Base-by-base conservation (phyloP, 164 flowering plant species). In the Litsea cubeba region DNA sequence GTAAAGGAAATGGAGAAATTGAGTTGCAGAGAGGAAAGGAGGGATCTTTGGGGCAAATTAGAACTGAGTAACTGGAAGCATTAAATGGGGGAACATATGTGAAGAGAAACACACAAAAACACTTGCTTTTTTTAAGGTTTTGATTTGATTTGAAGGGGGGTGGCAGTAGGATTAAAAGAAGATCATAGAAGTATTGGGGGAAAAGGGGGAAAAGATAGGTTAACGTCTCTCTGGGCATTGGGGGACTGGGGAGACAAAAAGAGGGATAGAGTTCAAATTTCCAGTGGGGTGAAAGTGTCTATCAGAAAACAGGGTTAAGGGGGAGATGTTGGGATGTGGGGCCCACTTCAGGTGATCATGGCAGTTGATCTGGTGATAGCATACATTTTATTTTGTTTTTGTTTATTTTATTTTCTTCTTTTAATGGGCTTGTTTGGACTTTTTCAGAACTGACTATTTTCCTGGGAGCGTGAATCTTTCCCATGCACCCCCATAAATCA, bases 181-280 rank as follows among this genome's bases (percentile, higher is more conserved):
- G 60, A 54, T 1, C 0, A 54, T 54, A 17, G 60, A 3, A 20
- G 20, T 3, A 12, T 11, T 14, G 60, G 17, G 60, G n/a, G 60
- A 20, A 51, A 54, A 12, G n/a, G 20, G 60, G 60, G 18, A 14
- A 54, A 54, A 18, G n/a, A 54, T 14, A 54, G 5, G 68, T 72
- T 72, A 72, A 72, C 74, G 74, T 72, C 68, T 46, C 74, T 46
- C 25, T 60, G 62, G 23, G 60, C n/a, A 62, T 15, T 3, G 73
- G 63, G 63, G 20, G 17, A 14, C 5, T 12, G 17, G 5, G 12
- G 60, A 14, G n/a, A 18, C 60, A 17, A 3, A 51, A 14, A 32
- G 32, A 46, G 74, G 54, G 57, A n/a, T 11, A 18, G 50, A 71
- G 58, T 72, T 72, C 68, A 62, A 72, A 72, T 40, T 72, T 63